Percentiles rank a stretch among this genome's conserved stretches.
These are phyloP conservation scores for Thraustotheca clavata DNA, from an alignment of 352 stramenopile genomes.

Conservation along the genomic window DNA sequence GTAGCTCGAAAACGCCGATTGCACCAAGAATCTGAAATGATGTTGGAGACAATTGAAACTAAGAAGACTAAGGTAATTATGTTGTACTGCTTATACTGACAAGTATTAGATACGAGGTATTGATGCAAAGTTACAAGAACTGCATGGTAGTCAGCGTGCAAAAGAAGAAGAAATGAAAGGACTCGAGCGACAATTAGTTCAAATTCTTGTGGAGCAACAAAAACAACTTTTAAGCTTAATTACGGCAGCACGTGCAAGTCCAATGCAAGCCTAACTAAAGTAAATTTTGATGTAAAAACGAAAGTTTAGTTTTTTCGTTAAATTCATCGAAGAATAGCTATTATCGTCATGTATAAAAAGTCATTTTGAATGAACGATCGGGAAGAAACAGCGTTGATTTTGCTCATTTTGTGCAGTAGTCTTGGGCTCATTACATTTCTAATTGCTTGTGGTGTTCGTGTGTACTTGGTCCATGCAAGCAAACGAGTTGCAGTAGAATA, in stretches of 20 bases:
- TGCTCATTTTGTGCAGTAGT: background rate
- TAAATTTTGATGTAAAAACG: no score
- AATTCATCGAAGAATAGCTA: no score
- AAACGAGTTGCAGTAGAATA: slow-evolving; percentile 7
- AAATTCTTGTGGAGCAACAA: slow-evolving; percentile 79
- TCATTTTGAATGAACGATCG: no score
- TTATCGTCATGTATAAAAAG: no score
- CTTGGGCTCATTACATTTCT: slow-evolving; percentile 11
- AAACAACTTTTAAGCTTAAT: slow-evolving; percentile 61
- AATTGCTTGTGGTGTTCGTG: slow-evolving; percentile 4
- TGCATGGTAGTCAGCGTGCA: slow-evolving; percentile 44
- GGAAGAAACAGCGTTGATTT: background rate
- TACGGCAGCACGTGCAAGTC: slow-evolving; percentile 22
- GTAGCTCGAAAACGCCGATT: slow-evolving; percentile 70
- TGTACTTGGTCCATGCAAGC: background rate
- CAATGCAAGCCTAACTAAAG: no score
- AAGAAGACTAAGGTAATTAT: slow-evolving; percentile 35
- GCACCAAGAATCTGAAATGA: slow-evolving; percentile 70
- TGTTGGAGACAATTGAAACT: slow-evolving; percentile 63
- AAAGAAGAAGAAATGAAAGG: slow-evolving; percentile 71
- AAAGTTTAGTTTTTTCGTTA: no score
- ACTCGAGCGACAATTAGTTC: slow-evolving; percentile 71
- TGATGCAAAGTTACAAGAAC: slow-evolving; percentile 48
- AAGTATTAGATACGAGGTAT: slow-evolving; percentile 35
- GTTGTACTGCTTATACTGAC: background rate